Evolutionary conservation across 306 rosid species (phyloP).

Genomic region (Boehmeria nivea): DNA sequence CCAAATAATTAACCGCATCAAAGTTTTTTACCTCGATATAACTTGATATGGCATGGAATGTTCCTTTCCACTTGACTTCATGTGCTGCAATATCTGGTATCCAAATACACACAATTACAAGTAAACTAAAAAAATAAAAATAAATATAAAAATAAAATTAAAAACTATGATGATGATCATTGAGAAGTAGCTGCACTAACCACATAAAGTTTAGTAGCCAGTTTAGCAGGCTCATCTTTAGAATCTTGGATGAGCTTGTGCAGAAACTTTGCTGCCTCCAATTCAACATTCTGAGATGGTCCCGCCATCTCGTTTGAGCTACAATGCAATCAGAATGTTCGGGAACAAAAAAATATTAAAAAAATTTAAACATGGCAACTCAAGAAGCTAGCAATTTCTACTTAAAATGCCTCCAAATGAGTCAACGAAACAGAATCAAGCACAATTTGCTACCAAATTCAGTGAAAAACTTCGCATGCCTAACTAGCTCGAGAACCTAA

Average conservation of each 20-base stretch:
- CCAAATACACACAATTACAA: conserved; percentile 2
- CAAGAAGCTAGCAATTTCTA: no score
- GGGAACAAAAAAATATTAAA: no score
- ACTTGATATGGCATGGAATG: conserved; percentile 99
- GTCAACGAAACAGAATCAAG: background rate
- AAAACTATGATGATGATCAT: background rate
- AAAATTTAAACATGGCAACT: no score
- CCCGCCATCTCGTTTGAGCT: conserved; percentile 60
- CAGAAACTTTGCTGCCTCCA: conserved; percentile 99
- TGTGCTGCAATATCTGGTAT: conserved; percentile 90
- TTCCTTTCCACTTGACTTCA: conserved; percentile 98
- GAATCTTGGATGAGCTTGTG: conserved; percentile 98
- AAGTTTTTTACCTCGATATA: conserved; percentile 68
- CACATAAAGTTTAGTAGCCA: conserved; percentile 95
- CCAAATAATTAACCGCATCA: background rate
- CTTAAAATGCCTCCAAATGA: no score
- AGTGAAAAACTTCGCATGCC: no score
- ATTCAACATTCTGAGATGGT: conserved; percentile 80
- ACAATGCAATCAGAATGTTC: conserved; percentile 15
- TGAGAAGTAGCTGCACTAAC: conserved; percentile 53
- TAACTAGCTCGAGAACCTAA: background rate
- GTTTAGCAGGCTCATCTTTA: conserved; percentile 90
- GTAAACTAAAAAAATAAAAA: conserved; percentile 9
- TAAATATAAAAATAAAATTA: background rate
- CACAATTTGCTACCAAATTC: background rate